These are phyloP conservation scores for Metschnikowia orientalis DNA, from an alignment of 805 yeast genomes.

Conservation along the genomic window DNA sequence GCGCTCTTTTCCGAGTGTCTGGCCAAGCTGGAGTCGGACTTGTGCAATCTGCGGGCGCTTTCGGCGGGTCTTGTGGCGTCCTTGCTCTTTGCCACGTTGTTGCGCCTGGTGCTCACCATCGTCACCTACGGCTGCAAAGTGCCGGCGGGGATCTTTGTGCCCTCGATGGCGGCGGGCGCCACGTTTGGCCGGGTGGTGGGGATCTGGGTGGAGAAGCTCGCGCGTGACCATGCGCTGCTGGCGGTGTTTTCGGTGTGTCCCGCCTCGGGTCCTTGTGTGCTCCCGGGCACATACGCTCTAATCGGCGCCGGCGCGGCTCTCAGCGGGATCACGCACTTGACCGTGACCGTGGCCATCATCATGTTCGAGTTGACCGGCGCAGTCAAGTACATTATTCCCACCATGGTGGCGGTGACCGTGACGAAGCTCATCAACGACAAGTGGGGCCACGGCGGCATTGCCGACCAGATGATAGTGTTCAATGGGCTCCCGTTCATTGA, in stretches of 20 bases:
- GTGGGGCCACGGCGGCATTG: constrained; percentile 82
- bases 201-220: constrained; percentile 51
- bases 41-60: constrained; percentile 33
- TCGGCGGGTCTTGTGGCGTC: constrained; percentile 44
- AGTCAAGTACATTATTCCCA: constrained; percentile 81
- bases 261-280: constrained; percentile 52
- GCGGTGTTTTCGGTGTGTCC: constrained; percentile 31
- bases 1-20: constrained; percentile 80
- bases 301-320: constrained; percentile 95
- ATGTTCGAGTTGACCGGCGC: constrained; percentile 98
- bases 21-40: constrained; percentile 35
- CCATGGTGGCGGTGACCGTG: constrained; percentile 91
- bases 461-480: constrained; percentile 88
- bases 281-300: constrained; percentile 93
- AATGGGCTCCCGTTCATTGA: constrained; percentile 85
- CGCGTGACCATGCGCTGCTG: constrained; percentile 31
- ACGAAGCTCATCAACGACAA: constrained; percentile 76
- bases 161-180: constrained; percentile 96
- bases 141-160: constrained; percentile 97
- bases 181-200: constrained; percentile 89
- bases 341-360: constrained; percentile 88
- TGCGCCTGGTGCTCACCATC: constrained; percentile 68
- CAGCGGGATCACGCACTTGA: constrained; percentile 89
- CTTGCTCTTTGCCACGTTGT: constrained; percentile 62
- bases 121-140: constrained; percentile 89